Evolutionary conservation across 2,329 filamentous ascomycete species (phyloP).

Genomic region (Curvularia lunata): DNA sequence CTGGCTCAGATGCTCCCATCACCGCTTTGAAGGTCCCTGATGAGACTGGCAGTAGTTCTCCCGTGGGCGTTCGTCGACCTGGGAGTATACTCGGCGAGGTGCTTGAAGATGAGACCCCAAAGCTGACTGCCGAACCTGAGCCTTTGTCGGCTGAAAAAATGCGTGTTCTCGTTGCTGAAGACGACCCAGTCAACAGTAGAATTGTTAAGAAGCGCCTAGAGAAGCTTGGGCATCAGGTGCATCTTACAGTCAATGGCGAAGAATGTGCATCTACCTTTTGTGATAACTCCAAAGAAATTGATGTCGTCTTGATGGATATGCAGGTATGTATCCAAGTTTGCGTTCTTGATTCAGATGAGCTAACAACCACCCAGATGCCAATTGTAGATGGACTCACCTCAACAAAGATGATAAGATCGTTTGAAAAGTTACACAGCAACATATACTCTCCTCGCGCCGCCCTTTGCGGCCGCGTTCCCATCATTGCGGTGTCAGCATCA

Average conservation of each 20-base stretch:
- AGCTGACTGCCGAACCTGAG: conserved; percentile 18
- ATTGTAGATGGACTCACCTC: conserved; percentile 85
- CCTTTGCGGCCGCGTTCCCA: conserved; percentile 72
- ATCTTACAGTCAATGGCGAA: conserved; percentile 80
- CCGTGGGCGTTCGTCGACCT: conserved; percentile 13
- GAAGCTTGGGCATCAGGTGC: conserved; percentile 73
- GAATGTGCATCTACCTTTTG: conserved; percentile 77
- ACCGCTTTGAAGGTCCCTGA: conserved; percentile 57
- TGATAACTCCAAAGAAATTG: conserved; percentile 68
- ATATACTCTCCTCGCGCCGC: conserved; percentile 65
- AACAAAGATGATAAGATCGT: conserved; percentile 80
- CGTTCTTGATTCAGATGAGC: neutral
- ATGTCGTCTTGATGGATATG: conserved; percentile 91
- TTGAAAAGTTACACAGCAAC: conserved; percentile 64
- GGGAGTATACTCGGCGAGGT: conserved; percentile 43
- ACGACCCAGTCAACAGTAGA: conserved; percentile 85
- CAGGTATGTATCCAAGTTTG: conserved; percentile 63
- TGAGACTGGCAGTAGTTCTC: conserved; percentile 33
- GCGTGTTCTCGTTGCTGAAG: conserved; percentile 79
- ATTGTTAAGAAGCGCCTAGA: conserved; percentile 81
- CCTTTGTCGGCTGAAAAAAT: conserved; percentile 55
- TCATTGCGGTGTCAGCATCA: conserved; percentile 87
- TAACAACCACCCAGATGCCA: conserved; percentile 71
- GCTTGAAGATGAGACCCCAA: conserved; percentile 22
- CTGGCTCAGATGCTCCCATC: conserved; percentile 52